Conservation (phyloP, 1,139 yeast species). For the Nematodospora anomalae region DNA sequence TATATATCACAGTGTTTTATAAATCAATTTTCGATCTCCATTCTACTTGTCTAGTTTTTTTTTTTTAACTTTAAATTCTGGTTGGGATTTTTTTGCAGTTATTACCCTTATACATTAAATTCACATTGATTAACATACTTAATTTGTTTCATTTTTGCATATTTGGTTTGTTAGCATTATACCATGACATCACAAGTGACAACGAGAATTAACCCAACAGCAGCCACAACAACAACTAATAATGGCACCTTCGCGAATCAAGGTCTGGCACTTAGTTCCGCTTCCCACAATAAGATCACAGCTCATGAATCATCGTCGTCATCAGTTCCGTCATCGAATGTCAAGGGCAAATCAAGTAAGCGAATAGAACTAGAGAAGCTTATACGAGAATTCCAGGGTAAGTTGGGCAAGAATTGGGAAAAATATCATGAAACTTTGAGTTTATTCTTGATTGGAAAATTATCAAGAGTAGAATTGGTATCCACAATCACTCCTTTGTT, state of each 20-base stretch:
- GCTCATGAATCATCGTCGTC: conserved; percentile 4
- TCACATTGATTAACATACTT: background rate
- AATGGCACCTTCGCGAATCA: conserved; percentile 4
- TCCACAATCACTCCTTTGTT: conserved; percentile 54
- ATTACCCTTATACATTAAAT: no score
- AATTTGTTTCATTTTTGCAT: background rate
- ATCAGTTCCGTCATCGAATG: conserved; percentile 7
- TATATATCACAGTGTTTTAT: no score
- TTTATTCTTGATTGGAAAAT: conserved; percentile 71
- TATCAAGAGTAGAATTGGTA: conserved; percentile 75
- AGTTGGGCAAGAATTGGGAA: conserved; percentile 81
- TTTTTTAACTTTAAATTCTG: no score
- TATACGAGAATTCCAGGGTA: conserved; percentile 70
- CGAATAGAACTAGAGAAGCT: conserved; percentile 72
- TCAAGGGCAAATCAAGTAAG: conserved; percentile 24
- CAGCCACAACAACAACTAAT: conserved; percentile 4
- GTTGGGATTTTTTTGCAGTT: background rate
- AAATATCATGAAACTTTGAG: conserved; percentile 79
- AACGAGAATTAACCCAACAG: conserved; percentile 10
- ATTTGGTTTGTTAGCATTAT: background rate
- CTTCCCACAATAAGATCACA: background rate
- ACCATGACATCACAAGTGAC: conserved; percentile 12
- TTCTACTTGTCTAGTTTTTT: no score
- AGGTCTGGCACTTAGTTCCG: background rate
- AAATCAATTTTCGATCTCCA: no score